Evolutionary conservation across 2,329 filamentous ascomycete species (phyloP).

Genomic region (Tolypocladium endophyticum): DNA sequence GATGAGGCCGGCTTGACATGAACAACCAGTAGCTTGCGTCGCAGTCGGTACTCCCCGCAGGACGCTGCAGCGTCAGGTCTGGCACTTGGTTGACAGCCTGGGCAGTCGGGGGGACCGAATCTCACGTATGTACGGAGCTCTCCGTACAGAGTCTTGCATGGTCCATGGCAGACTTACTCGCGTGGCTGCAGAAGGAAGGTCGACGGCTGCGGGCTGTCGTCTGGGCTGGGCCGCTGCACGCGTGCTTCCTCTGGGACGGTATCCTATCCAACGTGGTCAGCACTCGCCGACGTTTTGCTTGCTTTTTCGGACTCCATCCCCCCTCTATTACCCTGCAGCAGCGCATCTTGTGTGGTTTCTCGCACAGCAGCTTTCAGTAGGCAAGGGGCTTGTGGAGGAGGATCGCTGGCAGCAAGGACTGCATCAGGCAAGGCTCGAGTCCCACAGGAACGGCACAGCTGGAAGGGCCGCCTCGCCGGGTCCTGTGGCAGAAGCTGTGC

Average conservation of each 20-base stretch:
- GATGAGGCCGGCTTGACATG: background rate
- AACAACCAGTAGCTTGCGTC: background rate
- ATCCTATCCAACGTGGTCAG: background rate
- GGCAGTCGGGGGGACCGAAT: background rate
- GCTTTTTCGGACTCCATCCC: background rate
- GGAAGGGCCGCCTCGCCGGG: background rate
- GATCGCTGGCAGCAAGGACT: background rate
- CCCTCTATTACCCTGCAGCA: background rate
- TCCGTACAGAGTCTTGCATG: background rate
- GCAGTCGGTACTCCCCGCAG: background rate
- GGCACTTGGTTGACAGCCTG: background rate
- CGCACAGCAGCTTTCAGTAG: background rate
- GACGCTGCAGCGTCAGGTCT: background rate
- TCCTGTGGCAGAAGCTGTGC: background rate
- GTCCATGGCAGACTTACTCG: background rate
- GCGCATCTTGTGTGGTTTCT: background rate
- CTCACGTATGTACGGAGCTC: background rate
- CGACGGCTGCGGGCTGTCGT: background rate
- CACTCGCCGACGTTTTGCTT: background rate
- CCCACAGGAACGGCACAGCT: background rate
- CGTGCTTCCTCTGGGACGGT: background rate
- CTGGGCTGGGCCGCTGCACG: background rate
- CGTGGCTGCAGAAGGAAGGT: background rate
- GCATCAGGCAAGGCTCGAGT: background rate
- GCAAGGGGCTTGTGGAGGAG: background rate